Evolutionary conservation across 352 stramenopile genomes (phyloP).

Genomic region (Globisporangium lucens): DNA sequence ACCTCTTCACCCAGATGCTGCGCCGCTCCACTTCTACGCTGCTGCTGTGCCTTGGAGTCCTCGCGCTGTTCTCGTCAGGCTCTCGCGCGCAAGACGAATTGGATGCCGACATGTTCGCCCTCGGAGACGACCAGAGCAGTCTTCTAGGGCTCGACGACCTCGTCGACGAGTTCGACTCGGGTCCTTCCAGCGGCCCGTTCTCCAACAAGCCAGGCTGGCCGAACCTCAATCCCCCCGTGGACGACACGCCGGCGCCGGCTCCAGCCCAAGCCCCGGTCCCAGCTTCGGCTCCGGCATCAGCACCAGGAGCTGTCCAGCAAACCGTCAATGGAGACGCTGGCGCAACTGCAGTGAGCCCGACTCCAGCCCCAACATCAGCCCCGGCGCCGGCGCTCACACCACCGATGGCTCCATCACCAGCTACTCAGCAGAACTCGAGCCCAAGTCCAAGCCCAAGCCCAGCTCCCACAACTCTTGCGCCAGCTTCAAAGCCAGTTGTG

Average conservation of each 20-base stretch:
- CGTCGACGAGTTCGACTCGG: neutral
- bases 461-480: neutral
- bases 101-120: neutral
- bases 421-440: neutral
- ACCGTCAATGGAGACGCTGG: neutral
- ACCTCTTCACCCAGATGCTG: neutral
- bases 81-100: neutral
- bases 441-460: neutral
- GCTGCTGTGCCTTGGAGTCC: neutral
- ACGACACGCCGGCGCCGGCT: neutral
- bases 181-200: slow-evolving; percentile 5
- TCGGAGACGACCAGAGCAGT: neutral
- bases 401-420: slow-evolving; percentile 2
- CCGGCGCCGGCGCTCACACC: neutral
- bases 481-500: neutral
- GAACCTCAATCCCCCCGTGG: neutral
- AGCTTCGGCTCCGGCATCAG: neutral
- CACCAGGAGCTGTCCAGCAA: neutral
- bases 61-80: neutral
- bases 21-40: neutral
- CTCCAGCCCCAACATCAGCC: neutral
- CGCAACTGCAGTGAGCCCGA: neutral
- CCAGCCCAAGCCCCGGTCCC: neutral
- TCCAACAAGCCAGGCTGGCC: slow-evolving; percentile 10
- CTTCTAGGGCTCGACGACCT: neutral